Base-by-base conservation (phyloP, 495 filamentous ascomycete genomes). In the Trichoderma erinaceum region DNA sequence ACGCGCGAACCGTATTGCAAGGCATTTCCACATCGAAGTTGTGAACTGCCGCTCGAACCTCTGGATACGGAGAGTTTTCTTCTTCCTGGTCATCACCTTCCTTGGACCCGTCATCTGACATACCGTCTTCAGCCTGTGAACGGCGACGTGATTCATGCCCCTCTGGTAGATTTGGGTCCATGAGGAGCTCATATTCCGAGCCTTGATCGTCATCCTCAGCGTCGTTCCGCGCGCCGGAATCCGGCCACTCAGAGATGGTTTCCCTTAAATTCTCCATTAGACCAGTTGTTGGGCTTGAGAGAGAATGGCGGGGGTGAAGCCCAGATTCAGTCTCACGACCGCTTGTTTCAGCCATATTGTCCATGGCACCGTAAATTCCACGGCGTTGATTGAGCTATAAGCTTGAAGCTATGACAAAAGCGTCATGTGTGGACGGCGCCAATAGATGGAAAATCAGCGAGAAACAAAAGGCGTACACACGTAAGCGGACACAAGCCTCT, bases 1-100 rank as follows among this genome's bases (percentile, higher is more conserved):
- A 93, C 43, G 89, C 89, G 43, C 90, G 86, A 56, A 93, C 74
- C 7, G 90, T 92, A 74, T 90, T 92, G 71, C 81, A 83, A 25
- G 87, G 85, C 41, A 89, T 77, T 61, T 87, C 84, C 69, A 91
- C 88, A 73, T 91, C 88, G 70, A 83, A 81, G 75, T 88, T 84
- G 69, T 79, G 82, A 0, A 88, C 86, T 13, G 85, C 83, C 15
- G 85, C 85, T 41, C 85, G 80, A 63, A 88, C 90, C 74, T 91
- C 87, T 27, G 87, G 86, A 70, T 92, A 92, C 0, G 88, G 88
- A 4, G 89, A 92, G 73, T 92, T 77, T 68, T 83, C 81, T 35
- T 76, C 78, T 61, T 81, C 74, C 58, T 83, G 77, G 66, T 80
- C 76, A 66, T 78, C 77, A 68, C 75, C 72, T 67, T 68, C 70